Percentiles rank a stretch among this genome's conserved stretches.
phyloP scores from a whole-genome alignment of 257 asterid genomes.

The Linaria vulgaris region DNA sequence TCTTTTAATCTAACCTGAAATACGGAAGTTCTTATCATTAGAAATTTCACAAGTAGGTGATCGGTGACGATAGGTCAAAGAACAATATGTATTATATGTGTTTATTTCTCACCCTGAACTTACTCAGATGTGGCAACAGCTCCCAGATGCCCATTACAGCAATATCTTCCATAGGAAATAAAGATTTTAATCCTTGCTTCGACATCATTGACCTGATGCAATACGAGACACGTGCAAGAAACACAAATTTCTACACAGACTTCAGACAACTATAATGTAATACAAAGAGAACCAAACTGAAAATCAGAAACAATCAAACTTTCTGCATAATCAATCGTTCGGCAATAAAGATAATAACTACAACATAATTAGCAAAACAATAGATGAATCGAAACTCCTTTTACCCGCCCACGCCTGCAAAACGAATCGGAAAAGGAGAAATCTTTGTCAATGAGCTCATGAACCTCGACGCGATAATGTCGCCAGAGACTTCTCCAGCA shows the following conservation, averaged over 20 bases:
- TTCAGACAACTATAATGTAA: too few species aligned
- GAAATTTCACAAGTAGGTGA: conserved; percentile 22
- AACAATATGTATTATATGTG: conserved; percentile 18
- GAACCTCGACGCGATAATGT: conserved; percentile 75
- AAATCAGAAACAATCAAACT: too few species aligned
- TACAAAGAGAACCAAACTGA: too few species aligned
- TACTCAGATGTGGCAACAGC: conserved; percentile 78
- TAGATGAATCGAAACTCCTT: neutral
- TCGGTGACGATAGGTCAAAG: conserved; percentile 20
- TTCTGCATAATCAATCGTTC: too few species aligned
- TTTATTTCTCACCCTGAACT: conserved; percentile 58
- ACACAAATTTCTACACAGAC: neutral
- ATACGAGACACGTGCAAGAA: conserved; percentile 5
- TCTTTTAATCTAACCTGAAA: conserved; percentile 65
- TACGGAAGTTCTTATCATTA: conserved; percentile 23
- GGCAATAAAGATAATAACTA: too few species aligned
- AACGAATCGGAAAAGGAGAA: conserved; percentile 70
- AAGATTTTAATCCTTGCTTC: conserved; percentile 59
- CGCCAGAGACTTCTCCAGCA: conserved; percentile 99
- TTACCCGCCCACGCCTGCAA: conserved; percentile 94
- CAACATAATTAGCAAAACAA: too few species aligned
- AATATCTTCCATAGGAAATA: conserved; percentile 89
- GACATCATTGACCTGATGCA: conserved; percentile 63
- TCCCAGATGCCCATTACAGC: conserved; percentile 96
- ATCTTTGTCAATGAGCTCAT: conserved; percentile 67